Percentiles rank a stretch among this genome's conserved stretches.
Conservation (phyloP, 805 yeast species). For the Candida namnaoensis region DNA sequence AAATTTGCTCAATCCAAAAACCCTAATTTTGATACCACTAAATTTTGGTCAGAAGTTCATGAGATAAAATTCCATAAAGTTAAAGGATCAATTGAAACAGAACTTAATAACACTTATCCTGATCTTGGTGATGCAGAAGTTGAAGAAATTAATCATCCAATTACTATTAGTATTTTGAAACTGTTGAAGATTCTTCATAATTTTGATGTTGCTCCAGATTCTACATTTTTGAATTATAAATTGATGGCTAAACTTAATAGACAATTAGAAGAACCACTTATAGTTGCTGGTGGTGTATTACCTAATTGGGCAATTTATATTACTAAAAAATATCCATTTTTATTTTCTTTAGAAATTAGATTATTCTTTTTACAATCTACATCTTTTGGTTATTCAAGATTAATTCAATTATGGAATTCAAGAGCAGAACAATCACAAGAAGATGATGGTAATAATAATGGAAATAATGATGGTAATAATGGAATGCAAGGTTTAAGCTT, state of each 20-base stretch:
- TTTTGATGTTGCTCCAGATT: slow-evolving; percentile 10
- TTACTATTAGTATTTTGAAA: slow-evolving; percentile 28
- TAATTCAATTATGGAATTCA: slow-evolving; percentile 70
- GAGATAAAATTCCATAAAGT: slow-evolving; percentile 37
- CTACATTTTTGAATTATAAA: slow-evolving; percentile 65
- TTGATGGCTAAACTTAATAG: slow-evolving; percentile 78
- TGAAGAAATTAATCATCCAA: slow-evolving; percentile 21
- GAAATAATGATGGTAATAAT: slow-evolving; percentile 12
- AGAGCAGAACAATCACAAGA: slow-evolving; percentile 33
- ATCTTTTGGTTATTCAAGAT: slow-evolving; percentile 82
- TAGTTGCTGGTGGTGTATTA: slow-evolving; percentile 77
- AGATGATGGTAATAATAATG: slow-evolving; percentile 20
- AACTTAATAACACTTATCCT: slow-evolving; percentile 21
- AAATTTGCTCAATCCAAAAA: slow-evolving; percentile 31
- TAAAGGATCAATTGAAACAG: slow-evolving; percentile 13
- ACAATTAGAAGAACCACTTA: slow-evolving; percentile 82
- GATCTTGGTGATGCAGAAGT: slow-evolving; percentile 17
- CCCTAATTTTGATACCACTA: slow-evolving; percentile 34
- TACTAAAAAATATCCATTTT: slow-evolving; percentile 68
- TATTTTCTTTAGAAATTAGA: slow-evolving; percentile 80
- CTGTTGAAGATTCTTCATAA: slow-evolving; percentile 40
- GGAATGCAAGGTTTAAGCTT: slow-evolving; percentile 29
- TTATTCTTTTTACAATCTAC: slow-evolving; percentile 74
- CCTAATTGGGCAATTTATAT: slow-evolving; percentile 79
- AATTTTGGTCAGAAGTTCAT: slow-evolving; percentile 53